Evolutionary conservation across 2,329 filamentous ascomycete species (phyloP).

Genomic region (Aspergillus fijiensis): DNA sequence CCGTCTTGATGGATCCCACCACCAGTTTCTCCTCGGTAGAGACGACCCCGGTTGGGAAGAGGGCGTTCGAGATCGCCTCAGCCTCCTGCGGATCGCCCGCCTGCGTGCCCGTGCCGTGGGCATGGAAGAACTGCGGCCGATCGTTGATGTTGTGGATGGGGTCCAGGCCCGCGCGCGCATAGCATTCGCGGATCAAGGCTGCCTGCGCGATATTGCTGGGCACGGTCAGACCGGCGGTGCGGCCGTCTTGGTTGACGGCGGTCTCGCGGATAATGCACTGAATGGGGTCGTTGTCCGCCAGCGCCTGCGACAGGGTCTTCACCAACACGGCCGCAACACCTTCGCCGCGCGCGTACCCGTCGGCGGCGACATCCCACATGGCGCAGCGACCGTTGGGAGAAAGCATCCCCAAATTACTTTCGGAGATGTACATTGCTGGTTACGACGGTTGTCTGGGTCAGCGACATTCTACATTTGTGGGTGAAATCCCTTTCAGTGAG

Average conservation of each 20-base stretch:
- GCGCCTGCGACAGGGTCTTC: slow-evolving; percentile 1
- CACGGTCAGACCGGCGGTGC: slow-evolving; percentile 36
- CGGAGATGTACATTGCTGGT: no score
- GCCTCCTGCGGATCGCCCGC: slow-evolving; percentile 11
- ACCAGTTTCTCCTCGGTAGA: background rate
- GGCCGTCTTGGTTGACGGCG: slow-evolving; percentile 39
- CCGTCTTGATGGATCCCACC: background rate
- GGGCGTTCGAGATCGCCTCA: background rate
- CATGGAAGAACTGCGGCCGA: slow-evolving; percentile 46
- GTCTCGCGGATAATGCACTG: slow-evolving; percentile 20
- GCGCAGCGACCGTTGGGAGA: slow-evolving; percentile 12
- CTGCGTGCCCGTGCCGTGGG: slow-evolving; percentile 44
- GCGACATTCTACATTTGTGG: no score
- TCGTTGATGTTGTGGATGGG: slow-evolving; percentile 18
- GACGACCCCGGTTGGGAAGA: background rate
- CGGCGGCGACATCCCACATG: slow-evolving; percentile 23
- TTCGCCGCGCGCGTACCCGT: slow-evolving; percentile 10
- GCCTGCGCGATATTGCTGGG: slow-evolving; percentile 40
- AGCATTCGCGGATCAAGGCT: slow-evolving; percentile 41
- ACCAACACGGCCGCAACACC: slow-evolving; percentile 5
- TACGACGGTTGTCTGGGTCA: no score
- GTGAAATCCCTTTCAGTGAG: no score
- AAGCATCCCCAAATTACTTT: no score
- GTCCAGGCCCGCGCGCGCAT: slow-evolving; percentile 41
- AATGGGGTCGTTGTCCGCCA: slow-evolving; percentile 5